Percentiles rank a stretch among this genome's conserved stretches.
phyloP scores from a whole-genome alignment of 352 stramenopile genomes.

The Sclerospora graminicola region DNA sequence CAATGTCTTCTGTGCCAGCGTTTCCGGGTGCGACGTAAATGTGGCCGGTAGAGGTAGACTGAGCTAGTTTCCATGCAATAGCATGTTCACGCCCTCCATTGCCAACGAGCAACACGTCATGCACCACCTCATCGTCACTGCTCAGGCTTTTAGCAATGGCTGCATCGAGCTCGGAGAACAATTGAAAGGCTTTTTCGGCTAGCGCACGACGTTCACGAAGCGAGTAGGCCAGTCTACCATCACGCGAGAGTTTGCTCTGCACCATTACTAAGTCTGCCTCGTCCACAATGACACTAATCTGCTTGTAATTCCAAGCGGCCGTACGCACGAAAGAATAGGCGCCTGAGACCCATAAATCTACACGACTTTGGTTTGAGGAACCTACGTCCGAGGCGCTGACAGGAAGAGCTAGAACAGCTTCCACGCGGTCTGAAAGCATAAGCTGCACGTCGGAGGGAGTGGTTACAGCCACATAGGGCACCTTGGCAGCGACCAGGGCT shows the following conservation, averaged over 20 bases:
- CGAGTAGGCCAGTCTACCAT: constrained; percentile 58
- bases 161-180: constrained; percentile 66
- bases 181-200: constrained; percentile 70
- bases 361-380: constrained; percentile 26
- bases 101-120: constrained; percentile 89
- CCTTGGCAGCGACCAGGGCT: constrained; percentile 59
- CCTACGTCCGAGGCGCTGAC: constrained; percentile 18
- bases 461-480: constrained; percentile 58
- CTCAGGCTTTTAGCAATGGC: constrained; percentile 45
- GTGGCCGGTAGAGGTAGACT: constrained; percentile 56
- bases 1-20: constrained; percentile 58
- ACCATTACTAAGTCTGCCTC: constrained; percentile 43
- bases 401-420: constrained; percentile 53
- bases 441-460: constrained; percentile 55
- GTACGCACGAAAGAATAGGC: constrained; percentile 73
- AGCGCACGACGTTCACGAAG: constrained; percentile 55
- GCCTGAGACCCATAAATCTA: constrained; percentile 62
- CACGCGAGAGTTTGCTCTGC: constrained; percentile 42
- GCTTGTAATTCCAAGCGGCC: constrained; percentile 81
- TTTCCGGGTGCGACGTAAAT: constrained; percentile 90
- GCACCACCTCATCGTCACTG: constrained; percentile 46
- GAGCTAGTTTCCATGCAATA: constrained; percentile 90
- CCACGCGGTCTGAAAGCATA: constrained; percentile 57
- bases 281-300: constrained; percentile 75
- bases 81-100: constrained; percentile 90